phyloP scores from a whole-genome alignment of 2,329 filamentous ascomycete genomes.

The Drechslerella dactyloides region DNA sequence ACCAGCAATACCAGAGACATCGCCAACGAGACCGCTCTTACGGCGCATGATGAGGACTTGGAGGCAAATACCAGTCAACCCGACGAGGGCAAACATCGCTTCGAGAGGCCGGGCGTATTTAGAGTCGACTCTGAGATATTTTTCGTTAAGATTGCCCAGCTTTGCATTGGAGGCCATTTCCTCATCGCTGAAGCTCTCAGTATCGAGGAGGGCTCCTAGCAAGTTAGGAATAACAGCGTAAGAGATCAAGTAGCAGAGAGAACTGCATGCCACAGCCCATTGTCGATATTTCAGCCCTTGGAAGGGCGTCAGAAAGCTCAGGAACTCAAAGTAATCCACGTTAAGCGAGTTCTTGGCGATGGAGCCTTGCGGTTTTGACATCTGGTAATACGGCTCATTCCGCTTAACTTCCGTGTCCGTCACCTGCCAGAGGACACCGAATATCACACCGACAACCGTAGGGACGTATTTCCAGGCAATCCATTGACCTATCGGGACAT shows the following conservation, averaged over 20 bases:
- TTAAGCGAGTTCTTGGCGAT: slow-evolving; percentile 72
- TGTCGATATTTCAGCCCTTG: slow-evolving; percentile 69
- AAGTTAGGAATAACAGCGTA: slow-evolving; percentile 73
- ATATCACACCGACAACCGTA: slow-evolving; percentile 67
- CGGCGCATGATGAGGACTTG: slow-evolving; percentile 68
- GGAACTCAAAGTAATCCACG: slow-evolving; percentile 74
- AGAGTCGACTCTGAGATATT: slow-evolving; percentile 57
- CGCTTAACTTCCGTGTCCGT: slow-evolving; percentile 71
- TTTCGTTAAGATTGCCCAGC: slow-evolving; percentile 6
- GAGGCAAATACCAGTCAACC: slow-evolving; percentile 65
- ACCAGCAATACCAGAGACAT: slow-evolving; percentile 75
- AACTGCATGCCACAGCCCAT: slow-evolving; percentile 72
- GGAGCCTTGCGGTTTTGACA: slow-evolving; percentile 66
- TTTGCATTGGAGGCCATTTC: slow-evolving; percentile 2
- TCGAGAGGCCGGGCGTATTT: slow-evolving; percentile 70
- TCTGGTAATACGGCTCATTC: slow-evolving; percentile 71
- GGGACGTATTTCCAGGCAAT: slow-evolving; percentile 70
- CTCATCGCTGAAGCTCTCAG: slow-evolving; percentile 9
- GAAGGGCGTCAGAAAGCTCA: slow-evolving; percentile 70
- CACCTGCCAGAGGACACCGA: slow-evolving; percentile 71
- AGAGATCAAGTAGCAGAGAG: slow-evolving; percentile 69
- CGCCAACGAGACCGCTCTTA: slow-evolving; percentile 70
- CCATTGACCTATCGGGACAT: slow-evolving; percentile 64
- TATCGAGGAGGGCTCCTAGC: slow-evolving; percentile 59
- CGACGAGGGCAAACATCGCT: slow-evolving; percentile 65